Conservation (phyloP, 2,329 filamentous ascomycete species). For the Bretziella fagacearum region DNA sequence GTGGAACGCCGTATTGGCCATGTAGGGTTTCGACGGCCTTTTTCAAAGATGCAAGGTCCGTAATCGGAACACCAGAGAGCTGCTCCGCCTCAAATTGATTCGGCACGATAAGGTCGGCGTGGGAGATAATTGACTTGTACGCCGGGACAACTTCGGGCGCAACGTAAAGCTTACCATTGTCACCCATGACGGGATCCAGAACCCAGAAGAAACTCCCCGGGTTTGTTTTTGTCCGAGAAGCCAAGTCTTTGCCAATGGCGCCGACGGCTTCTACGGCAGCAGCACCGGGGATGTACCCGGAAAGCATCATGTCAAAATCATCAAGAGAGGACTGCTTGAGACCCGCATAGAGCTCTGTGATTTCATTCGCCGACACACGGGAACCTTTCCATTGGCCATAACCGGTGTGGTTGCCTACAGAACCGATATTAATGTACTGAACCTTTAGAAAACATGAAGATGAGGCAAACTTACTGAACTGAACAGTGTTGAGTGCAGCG, state of each 20-base stretch:
- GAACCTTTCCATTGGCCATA: conserved; percentile 82
- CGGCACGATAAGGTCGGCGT: conserved; percentile 82
- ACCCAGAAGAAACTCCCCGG: conserved; percentile 90
- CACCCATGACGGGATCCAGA: conserved; percentile 94
- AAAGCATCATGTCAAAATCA: conserved; percentile 85
- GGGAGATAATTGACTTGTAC: conserved; percentile 61
- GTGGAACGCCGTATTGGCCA: conserved; percentile 56
- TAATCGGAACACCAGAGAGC: conserved; percentile 70
- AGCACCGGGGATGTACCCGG: conserved; percentile 83
- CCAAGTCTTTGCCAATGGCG: conserved; percentile 64
- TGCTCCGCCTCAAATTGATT: conserved; percentile 97
- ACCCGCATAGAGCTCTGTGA: conserved; percentile 68
- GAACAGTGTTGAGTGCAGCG: conserved; percentile 83
- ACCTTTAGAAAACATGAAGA: neutral
- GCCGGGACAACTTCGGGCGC: conserved; percentile 79
- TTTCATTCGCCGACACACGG: conserved; percentile 63
- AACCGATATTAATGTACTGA: neutral
- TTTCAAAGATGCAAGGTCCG: conserved; percentile 53
- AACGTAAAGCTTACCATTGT: conserved; percentile 83
- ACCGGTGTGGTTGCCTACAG: conserved; percentile 77
- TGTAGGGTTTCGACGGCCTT: conserved; percentile 65
- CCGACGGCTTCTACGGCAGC: conserved; percentile 72
- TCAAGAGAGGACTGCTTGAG: conserved; percentile 70
- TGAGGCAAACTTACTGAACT: conserved; percentile 60
- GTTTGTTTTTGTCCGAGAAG: conserved; percentile 40